phyloP scores from a whole-genome alignment of 2,329 filamentous ascomycete species.

The Sporothrix sp. region DNA sequence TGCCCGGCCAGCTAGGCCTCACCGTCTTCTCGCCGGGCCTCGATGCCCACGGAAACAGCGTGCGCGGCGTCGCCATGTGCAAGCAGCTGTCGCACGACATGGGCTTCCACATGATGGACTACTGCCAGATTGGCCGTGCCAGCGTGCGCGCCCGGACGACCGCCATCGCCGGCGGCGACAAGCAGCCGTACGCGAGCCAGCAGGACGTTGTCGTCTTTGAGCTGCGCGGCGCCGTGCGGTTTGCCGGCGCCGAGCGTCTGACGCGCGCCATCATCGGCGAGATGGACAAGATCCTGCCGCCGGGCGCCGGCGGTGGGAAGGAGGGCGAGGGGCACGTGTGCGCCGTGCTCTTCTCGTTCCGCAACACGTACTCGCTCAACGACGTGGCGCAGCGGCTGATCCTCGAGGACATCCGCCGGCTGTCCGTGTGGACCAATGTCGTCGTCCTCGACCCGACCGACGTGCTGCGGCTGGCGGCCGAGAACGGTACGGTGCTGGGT shows the following conservation, averaged over 20 bases:
- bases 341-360: background rate
- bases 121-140: conserved; percentile 2
- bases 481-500: background rate
- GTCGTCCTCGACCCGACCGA: background rate
- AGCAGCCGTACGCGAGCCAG: background rate
- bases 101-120: conserved; percentile 9
- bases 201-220: background rate
- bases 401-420: background rate
- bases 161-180: background rate
- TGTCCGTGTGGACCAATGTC: background rate
- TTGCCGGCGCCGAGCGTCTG: conserved; percentile 2
- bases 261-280: background rate
- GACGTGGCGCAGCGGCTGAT: background rate
- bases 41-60: conserved; percentile 2
- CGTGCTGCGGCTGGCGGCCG: background rate
- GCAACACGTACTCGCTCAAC: conserved; percentile 2
- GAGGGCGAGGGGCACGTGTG: background rate
- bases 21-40: conserved; percentile 4
- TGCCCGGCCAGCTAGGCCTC: conserved; percentile 4
- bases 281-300: background rate
- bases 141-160: conserved; percentile 1
- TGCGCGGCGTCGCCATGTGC: conserved; percentile 6
- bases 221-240: conserved; percentile 5
- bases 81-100: conserved; percentile 6
- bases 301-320: background rate